Conservation (phyloP, 2,329 filamentous ascomycete species). For the Aspergillus ruber region DNA sequence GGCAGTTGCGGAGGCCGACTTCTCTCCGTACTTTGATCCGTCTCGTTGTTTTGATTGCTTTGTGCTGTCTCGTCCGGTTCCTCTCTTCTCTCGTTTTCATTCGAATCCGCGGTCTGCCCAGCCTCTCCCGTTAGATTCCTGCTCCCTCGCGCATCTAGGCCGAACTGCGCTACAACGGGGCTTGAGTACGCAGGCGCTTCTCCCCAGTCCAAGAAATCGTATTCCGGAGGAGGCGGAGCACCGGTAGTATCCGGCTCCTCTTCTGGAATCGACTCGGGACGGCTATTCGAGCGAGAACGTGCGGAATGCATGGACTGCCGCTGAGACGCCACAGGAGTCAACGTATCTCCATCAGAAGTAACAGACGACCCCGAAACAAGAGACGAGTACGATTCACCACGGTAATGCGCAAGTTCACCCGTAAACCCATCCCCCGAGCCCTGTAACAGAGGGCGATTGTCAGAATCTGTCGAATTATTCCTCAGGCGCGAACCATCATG, state of each 20-base stretch:
- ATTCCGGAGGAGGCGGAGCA: constrained; percentile 35
- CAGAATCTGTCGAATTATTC: constrained; percentile 42
- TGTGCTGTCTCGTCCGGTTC: neutral
- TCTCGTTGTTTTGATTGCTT: neutral
- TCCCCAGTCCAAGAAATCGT: constrained; percentile 38
- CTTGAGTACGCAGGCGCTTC: constrained; percentile 38
- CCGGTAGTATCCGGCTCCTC: constrained; percentile 16
- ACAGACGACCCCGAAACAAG: constrained; percentile 25
- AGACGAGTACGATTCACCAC: constrained; percentile 31
- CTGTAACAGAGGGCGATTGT: constrained; percentile 40
- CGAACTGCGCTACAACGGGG: constrained; percentile 11
- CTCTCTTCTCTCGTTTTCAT: neutral
- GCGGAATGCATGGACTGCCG: constrained; percentile 18
- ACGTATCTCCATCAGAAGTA: constrained; percentile 22
- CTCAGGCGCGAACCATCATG: constrained; percentile 46
- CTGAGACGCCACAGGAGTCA: constrained; percentile 23
- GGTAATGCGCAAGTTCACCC: constrained; percentile 19
- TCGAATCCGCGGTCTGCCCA: neutral
- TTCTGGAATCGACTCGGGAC: neutral
- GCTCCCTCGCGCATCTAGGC: neutral
- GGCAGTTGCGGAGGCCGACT: constrained; percentile 11
- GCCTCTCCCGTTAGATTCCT: neutral
- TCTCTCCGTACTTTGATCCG: neutral
- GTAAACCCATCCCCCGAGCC: constrained; percentile 23
- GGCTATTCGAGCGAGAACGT: neutral